Percentiles rank a stretch among this genome's conserved stretches.
phyloP scores from a whole-genome alignment of 345 rosid genomes.

The Bruguiera sexangula region DNA sequence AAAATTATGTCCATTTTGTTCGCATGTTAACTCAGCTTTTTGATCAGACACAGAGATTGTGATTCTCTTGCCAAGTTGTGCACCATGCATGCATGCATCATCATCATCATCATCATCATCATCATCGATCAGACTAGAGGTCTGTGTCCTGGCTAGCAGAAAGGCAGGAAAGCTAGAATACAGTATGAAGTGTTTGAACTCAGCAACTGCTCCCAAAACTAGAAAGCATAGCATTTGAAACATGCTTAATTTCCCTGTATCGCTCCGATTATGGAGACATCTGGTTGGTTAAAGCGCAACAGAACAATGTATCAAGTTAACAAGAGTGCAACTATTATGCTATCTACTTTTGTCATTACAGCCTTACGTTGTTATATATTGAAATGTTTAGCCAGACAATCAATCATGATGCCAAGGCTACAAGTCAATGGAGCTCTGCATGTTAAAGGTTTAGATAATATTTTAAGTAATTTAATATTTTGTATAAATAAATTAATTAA shows the following conservation, averaged over 20 bases:
- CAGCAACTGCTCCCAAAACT: slow-evolving; percentile 18
- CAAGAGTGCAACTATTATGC: background rate
- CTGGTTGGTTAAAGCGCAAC: slow-evolving; percentile 41
- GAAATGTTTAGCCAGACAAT: background rate
- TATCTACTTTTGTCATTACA: background rate
- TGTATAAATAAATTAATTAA: background rate
- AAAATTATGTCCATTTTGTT: too few species aligned
- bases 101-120: background rate
- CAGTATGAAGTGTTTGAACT: slow-evolving; percentile 5
- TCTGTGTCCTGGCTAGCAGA: background rate
- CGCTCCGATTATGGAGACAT: slow-evolving; percentile 27
- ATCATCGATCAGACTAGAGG: background rate
- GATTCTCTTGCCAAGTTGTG: background rate
- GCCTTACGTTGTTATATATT: background rate
- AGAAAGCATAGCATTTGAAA: slow-evolving; percentile 12
- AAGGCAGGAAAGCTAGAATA: background rate
- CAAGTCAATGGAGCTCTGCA: slow-evolving; percentile 11
- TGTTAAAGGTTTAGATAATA: background rate
- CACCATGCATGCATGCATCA: slow-evolving; percentile 14
- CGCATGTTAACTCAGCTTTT: too few species aligned
- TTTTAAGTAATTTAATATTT: background rate
- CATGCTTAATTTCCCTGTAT: background rate
- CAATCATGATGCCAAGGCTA: slow-evolving; percentile 16
- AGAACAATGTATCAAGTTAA: slow-evolving; percentile 19
- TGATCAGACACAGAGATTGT: background rate